Conservation (phyloP, 768 basidiomycete genomes). For the Mycena latifolia region DNA sequence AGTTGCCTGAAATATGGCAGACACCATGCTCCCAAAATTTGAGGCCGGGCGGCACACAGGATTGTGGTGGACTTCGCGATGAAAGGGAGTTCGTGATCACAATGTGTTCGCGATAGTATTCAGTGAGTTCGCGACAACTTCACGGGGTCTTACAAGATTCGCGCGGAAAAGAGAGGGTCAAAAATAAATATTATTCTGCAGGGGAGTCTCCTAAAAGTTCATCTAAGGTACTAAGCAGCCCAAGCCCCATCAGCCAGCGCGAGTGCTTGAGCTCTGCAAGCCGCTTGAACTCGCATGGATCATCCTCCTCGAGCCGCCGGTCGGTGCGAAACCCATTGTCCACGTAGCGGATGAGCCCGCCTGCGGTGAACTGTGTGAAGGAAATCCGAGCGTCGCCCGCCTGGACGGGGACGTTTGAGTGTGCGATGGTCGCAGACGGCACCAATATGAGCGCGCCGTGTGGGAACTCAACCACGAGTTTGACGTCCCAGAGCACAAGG, state of each 20-base stretch:
- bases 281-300: background rate
- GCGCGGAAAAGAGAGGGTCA: too few species aligned
- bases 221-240: background rate
- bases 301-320: background rate
- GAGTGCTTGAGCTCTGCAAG: background rate
- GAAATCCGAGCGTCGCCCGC: background rate
- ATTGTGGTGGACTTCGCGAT: background rate
- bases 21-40: background rate
- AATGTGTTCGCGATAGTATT: background rate
- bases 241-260: background rate
- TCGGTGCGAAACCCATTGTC: background rate
- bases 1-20: too few species aligned
- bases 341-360: background rate
- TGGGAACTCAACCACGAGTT: background rate
- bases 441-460: too few species aligned
- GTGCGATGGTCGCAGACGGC: too few species aligned
- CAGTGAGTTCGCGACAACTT: too few species aligned
- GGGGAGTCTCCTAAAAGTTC: background rate
- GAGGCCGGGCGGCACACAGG: background rate
- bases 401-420: too few species aligned
- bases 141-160: too few species aligned
- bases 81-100: background rate
- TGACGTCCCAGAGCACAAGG: background rate
- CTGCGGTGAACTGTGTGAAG: background rate
- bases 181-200: background rate